A percentile compares a stretch with the other conserved stretches of the same genome.
Conservation (phyloP, 345 rosid genomes). For the Salix koriyanagi region DNA sequence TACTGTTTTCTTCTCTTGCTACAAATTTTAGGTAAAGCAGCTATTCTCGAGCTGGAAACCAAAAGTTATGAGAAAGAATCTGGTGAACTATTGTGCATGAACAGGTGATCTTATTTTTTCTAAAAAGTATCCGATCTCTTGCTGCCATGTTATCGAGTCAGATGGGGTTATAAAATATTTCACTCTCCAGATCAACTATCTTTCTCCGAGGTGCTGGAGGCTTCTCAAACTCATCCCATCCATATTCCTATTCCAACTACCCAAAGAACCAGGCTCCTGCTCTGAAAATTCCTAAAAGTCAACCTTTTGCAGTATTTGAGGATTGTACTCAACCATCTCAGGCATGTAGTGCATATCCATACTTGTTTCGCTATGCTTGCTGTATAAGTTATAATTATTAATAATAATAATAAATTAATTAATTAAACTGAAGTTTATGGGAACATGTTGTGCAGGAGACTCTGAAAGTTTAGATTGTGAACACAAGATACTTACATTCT, state of each 20-base stretch:
- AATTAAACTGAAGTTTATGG: not conserved
- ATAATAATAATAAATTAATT: too few relatives aligned
- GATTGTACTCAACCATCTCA: constrained; percentile 74
- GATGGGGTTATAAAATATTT: constrained; percentile 11
- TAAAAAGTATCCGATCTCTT: constrained; percentile 7
- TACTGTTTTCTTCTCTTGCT: not conserved
- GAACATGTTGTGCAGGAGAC: not conserved
- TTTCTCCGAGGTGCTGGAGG: constrained; percentile 88
- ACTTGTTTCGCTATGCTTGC: not conserved
- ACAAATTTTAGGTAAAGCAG: constrained; percentile 71
- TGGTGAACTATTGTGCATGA: constrained; percentile 71
- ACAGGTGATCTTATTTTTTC: constrained; percentile 45
- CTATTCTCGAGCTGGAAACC: constrained; percentile 72
- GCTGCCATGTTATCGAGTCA: constrained; percentile 3
- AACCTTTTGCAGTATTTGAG: constrained; percentile 58
- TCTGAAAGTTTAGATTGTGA: not conserved
- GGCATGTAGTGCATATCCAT: constrained; percentile 40
- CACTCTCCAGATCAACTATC: constrained; percentile 45
- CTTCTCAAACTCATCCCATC: constrained; percentile 67
- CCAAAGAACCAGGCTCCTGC: constrained; percentile 51
- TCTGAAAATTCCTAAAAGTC: constrained; percentile 62
- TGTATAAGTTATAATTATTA: too few relatives aligned
- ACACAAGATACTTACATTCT: not conserved
- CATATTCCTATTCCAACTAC: constrained; percentile 69
- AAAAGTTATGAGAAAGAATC: constrained; percentile 65